Evolutionary conservation across 805 yeast species (phyloP).

Genomic region (Kuraishia hungarica): DNA sequence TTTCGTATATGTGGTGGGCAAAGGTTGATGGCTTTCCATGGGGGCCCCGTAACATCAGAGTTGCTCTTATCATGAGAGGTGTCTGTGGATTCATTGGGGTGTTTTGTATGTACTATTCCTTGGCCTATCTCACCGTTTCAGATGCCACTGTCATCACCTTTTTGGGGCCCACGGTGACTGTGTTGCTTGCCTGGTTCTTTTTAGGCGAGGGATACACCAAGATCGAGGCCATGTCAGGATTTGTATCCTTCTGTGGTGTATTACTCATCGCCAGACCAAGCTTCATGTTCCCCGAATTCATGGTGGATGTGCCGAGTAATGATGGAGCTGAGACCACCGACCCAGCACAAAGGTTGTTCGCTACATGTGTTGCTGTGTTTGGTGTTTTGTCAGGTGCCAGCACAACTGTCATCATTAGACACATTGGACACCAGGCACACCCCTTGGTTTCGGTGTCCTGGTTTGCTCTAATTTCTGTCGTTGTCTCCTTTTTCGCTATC

Average conservation of each 20-base stretch:
- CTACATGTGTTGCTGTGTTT: slow-evolving; percentile 51
- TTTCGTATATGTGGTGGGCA: slow-evolving; percentile 37
- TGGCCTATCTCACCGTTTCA: slow-evolving; percentile 65
- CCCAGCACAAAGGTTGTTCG: slow-evolving; percentile 47
- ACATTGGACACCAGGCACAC: slow-evolving; percentile 72
- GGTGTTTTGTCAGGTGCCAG: slow-evolving; percentile 65
- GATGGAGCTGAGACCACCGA: slow-evolving; percentile 39
- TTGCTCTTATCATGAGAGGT: slow-evolving; percentile 54
- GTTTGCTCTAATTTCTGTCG: slow-evolving; percentile 53
- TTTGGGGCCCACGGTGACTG: slow-evolving; percentile 71
- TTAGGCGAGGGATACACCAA: slow-evolving; percentile 58
- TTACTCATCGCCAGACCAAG: slow-evolving; percentile 74
- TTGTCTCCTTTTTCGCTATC: slow-evolving; percentile 48
- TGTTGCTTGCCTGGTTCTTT: slow-evolving; percentile 60
- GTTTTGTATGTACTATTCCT: slow-evolving; percentile 66
- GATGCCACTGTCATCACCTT: slow-evolving; percentile 81
- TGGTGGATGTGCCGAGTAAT: not conserved
- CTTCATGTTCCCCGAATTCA: slow-evolving; percentile 47
- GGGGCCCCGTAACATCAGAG: slow-evolving; percentile 57
- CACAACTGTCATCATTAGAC: slow-evolving; percentile 64
- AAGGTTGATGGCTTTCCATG: slow-evolving; percentile 54
- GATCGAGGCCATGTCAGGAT: slow-evolving; percentile 62
- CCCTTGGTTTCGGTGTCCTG: slow-evolving; percentile 74
- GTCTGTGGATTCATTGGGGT: slow-evolving; percentile 73
- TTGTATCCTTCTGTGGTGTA: slow-evolving; percentile 67